These are phyloP conservation scores for Stachybotrys chlorohalonatus DNA, from an alignment of 2,329 filamentous ascomycete species.

Conservation along the genomic window DNA sequence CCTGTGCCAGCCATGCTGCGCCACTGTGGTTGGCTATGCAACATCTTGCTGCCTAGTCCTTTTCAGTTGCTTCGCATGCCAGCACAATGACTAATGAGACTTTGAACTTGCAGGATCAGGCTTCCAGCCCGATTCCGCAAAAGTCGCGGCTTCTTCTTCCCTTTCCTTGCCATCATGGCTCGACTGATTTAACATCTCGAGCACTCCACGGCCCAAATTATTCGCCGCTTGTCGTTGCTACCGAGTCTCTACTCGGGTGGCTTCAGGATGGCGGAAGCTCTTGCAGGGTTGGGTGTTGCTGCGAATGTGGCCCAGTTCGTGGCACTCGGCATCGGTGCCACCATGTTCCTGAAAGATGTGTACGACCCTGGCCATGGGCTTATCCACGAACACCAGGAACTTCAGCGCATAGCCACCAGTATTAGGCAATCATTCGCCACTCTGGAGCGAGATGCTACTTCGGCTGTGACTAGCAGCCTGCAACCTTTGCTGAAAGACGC, in stretches of 20 bases:
- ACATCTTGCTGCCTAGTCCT: too few species aligned
- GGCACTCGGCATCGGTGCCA: not conserved
- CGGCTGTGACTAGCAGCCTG: not conserved
- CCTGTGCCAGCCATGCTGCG: too few species aligned
- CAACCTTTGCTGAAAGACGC: not conserved
- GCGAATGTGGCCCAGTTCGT: slow-evolving; percentile 2
- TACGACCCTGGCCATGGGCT: slow-evolving; percentile 1
- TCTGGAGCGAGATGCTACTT: not conserved
- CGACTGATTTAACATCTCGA: too few species aligned
- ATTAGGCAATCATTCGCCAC: not conserved
- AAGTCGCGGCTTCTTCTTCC: too few species aligned
- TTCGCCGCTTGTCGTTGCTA: too few species aligned
- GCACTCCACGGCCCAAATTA: too few species aligned
- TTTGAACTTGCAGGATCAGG: too few species aligned
- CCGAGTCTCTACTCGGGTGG: not conserved
- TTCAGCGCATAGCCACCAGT: not conserved
- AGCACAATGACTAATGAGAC: too few species aligned
- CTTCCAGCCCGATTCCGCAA: too few species aligned
- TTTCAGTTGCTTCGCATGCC: too few species aligned
- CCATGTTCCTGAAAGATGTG: not conserved
- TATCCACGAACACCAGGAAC: not conserved
- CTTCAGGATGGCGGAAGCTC: slow-evolving; percentile 1
- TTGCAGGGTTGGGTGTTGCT: slow-evolving; percentile 1
- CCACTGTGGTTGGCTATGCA: too few species aligned
- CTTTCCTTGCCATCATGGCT: too few species aligned